Base-by-base conservation (phyloP, 2,329 filamentous ascomycete species). In the Knufia fluminis region DNA sequence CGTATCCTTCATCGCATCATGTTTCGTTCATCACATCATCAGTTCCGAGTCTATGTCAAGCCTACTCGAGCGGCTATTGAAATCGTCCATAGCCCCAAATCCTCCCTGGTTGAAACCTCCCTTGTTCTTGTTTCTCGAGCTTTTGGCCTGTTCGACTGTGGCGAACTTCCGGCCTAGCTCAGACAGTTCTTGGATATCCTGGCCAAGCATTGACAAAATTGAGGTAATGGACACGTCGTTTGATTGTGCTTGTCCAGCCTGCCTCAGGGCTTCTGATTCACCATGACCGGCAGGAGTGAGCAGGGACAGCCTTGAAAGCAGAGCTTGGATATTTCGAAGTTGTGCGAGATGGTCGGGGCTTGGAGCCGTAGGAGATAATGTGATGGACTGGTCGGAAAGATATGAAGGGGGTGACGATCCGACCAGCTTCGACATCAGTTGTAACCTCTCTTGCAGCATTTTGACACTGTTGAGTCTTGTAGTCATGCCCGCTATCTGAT, bases 381-480 rank as follows among this genome's bases (percentile, higher is more conserved):
- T 20, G 62, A 53, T 50, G 60, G 35, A 71, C 42, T 74, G 73
- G 39, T 55, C 51, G 4, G 73, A 76, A 31, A 82, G 70, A 60
- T 82, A 81, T 19, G 80, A 82, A 6, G 79, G 74, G 1, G 85
- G 84, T 1, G 92, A 76, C 12, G 76, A 77, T 54, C 83, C 73
- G 41, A 98, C 79, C 64, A 96, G 97, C n/a, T 74, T 74, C 52
- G 77, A 77, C 57, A 91, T 77, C 49, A 91, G 76, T 39, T 78
- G 75, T 58, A 92, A 79, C 44, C 86, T 80, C 4, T 82, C 79
- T 61, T 91, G 83, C 23, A 98, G 79, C 82, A 95, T 96, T 69
- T 89, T 91, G 62, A 96, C 84, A 22, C 92, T 90, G 66, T 96
- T 97, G 54, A 85, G 79, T 61, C 94, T 95, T 53, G 89, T 85